These are phyloP conservation scores for Wickerhamomyces pijperi DNA, from an alignment of 805 yeast species.

Conservation along the genomic window DNA sequence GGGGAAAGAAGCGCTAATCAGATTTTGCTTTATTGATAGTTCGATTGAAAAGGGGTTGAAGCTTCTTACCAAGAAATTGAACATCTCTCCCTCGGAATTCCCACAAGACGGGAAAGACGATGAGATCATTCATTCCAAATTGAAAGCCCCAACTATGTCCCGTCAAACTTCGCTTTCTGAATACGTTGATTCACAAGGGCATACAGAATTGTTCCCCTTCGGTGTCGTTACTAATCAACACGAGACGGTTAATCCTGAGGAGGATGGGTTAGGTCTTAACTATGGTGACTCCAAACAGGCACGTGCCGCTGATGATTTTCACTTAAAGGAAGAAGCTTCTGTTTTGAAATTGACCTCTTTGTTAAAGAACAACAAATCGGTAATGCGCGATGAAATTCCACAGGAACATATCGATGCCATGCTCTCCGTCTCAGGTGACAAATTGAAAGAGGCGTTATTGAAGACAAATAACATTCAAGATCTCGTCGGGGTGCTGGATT, in stretches of 20 bases:
- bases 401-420: slow-evolving; percentile 19
- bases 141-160: slow-evolving; percentile 4
- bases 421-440: slow-evolving; percentile 22
- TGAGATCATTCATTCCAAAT: no score
- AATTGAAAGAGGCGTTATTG: slow-evolving; percentile 23
- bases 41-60: slow-evolving; percentile 47
- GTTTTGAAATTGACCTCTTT: slow-evolving; percentile 11
- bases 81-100: slow-evolving; percentile 6
- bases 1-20: slow-evolving; percentile 69
- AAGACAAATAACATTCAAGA: slow-evolving; percentile 27
- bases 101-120: no score
- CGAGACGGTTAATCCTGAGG: no score
- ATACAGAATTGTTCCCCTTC: slow-evolving; percentile 25
- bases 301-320: slow-evolving; percentile 8
- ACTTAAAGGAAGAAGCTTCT: slow-evolving; percentile 17
- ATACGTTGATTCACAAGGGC: slow-evolving; percentile 20
- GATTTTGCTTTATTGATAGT: slow-evolving; percentile 61
- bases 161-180: slow-evolving; percentile 15
- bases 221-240: slow-evolving; percentile 20
- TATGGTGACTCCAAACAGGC: slow-evolving; percentile 1
- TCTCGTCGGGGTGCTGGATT: slow-evolving; percentile 26
- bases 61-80: slow-evolving; percentile 20
- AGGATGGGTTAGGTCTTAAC: no score
- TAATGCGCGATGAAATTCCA: slow-evolving; percentile 9
- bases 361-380: slow-evolving; percentile 6